Evolutionary conservation across 352 stramenopile species (phyloP), one percentile per base, ranked within the genome.

Genomic region (Phytophthora aleatoria): DNA sequence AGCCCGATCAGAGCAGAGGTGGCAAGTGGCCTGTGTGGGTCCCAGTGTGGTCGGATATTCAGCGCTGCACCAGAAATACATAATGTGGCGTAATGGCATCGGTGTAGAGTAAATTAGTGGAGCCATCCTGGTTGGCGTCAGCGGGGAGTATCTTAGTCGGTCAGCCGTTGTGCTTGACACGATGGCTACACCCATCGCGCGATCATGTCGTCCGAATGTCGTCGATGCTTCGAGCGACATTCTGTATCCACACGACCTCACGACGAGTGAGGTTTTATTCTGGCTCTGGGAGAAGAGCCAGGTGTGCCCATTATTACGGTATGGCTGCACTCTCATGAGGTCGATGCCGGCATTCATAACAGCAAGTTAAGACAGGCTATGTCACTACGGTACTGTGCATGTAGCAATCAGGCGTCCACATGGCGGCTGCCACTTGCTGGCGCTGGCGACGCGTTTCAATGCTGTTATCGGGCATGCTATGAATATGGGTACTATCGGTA

Each of bases 171-270:
- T 50, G 33, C 31, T 10, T 53, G 49, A 60, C 58, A 65, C 58
- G 58, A 65, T 65, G 58, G 58, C 58, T 65, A 60, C 58, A 58
- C 39, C 35, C 54, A 13, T 63, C 20, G 3, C 43, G 36, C 26
- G 13, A 27, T 45, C 24, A 3, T 47, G 55, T 70, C 43, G 43
- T 57, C 50, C 27, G 50, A 66, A 66, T 60, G 56, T 70, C 9
- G 50, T 65, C 15, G 43, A 33, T 7, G 16, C 43, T 61, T 61
- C 42, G 44, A 35, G 35, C 59, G 16, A 69, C 48, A 64, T 59
- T 62, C 26, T 51, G 35, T 48, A 56, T 56, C 35, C 20, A 41
- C 58, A 45, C 60, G 45, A 67, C 33, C 5, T 42, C 8, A 59
- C 61, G 43, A 69, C 54, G 38, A 20, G 9, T 20, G 49, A 67